Evolutionary conservation across 2,329 filamentous ascomycete species (phyloP).

Genomic region (Colletotrichum spinosum): DNA sequence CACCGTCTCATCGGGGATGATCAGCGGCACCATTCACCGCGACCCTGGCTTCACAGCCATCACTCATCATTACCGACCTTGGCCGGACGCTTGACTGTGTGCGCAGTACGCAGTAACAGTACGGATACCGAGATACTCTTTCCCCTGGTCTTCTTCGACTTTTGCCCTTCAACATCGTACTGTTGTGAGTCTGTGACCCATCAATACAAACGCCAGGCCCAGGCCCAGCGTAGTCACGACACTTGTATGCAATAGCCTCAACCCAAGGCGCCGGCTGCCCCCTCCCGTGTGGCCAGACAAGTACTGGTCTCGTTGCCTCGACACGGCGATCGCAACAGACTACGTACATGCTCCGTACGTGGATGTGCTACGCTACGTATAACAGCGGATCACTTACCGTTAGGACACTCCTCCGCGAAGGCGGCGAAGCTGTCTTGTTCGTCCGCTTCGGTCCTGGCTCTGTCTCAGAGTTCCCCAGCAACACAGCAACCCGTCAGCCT

Average conservation of each 20-base stretch:
- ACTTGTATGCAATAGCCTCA: constrained; percentile 27
- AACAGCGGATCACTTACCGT: neutral
- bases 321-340: neutral
- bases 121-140: too few species aligned
- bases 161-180: too few species aligned
- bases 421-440: constrained; percentile 19
- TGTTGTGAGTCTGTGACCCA: too few species aligned
- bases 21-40: constrained; percentile 26
- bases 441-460: constrained; percentile 27
- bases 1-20: constrained; percentile 31
- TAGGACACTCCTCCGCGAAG: constrained; percentile 14
- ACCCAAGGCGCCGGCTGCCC: neutral
- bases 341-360: neutral
- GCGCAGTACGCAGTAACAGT: too few species aligned
- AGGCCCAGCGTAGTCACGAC: neutral
- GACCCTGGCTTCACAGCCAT: constrained; percentile 18
- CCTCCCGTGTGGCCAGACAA: constrained; percentile 1
- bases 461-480: constrained; percentile 36
- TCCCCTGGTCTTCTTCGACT: too few species aligned
- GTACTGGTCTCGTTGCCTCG: constrained; percentile 8
- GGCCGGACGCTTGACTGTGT: constrained; percentile 12
- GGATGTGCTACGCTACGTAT: neutral
- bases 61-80: constrained; percentile 1
- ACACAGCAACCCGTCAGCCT: constrained; percentile 15
- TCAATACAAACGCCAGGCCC: too few species aligned